These are phyloP conservation scores for Daldinia caldariorum DNA, from an alignment of 495 filamentous ascomycete species.

Conservation along the genomic window DNA sequence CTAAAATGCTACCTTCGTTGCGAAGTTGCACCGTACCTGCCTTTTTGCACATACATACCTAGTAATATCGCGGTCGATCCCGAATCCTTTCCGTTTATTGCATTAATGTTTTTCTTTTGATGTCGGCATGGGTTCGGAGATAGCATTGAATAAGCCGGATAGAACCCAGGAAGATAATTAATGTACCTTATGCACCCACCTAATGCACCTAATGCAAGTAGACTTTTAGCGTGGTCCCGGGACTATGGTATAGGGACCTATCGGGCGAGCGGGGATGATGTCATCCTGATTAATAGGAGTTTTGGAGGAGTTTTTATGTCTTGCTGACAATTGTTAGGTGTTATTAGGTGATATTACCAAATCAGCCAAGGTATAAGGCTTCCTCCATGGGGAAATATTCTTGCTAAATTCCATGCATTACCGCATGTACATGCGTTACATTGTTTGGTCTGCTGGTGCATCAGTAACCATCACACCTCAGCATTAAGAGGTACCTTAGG, in stretches of 20 bases:
- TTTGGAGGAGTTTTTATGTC: conserved; percentile 7
- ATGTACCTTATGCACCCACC: conserved; percentile 2
- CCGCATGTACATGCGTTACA: not conserved
- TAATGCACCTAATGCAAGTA: conserved; percentile 11
- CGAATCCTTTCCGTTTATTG: conserved; percentile 32
- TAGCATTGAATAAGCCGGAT: conserved; percentile 18
- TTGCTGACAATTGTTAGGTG: conserved; percentile 33
- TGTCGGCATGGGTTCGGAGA: conserved; percentile 33
- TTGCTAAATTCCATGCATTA: conserved; percentile 26
- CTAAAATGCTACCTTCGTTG: conserved; percentile 27
- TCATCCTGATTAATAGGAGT: conserved; percentile 24
- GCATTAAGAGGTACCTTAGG: too few relatives aligned
- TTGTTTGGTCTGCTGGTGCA: conserved; percentile 26
- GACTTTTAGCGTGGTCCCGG: conserved; percentile 37
- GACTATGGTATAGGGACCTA: conserved; percentile 33
- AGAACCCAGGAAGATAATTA: too few relatives aligned
- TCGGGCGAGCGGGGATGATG: conserved; percentile 40
- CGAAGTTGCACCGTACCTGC: conserved; percentile 32
- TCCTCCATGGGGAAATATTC: conserved; percentile 7
- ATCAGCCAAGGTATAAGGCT: conserved; percentile 9
- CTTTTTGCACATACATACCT: too few relatives aligned
- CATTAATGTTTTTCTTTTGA: conserved; percentile 3
- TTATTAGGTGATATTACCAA: conserved; percentile 15
- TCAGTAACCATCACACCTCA: conserved; percentile 26
- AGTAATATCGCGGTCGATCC: conserved; percentile 17